phyloP scores from a whole-genome alignment of 169 alveolate species.

The Plasmodium knowlesi region DNA sequence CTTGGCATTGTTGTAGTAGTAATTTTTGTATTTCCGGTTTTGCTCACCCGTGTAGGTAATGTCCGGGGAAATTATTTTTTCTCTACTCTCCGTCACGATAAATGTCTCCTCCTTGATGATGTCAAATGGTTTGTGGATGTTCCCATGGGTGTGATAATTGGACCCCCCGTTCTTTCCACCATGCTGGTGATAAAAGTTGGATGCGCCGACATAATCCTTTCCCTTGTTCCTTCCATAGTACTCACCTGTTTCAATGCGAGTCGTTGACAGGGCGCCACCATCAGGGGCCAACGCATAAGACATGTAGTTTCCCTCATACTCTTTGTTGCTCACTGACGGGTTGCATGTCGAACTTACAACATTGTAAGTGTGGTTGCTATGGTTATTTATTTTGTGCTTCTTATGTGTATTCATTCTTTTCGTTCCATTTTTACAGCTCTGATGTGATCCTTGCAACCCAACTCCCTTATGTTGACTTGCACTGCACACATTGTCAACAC shows the following conservation, averaged over 20 bases:
- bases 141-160: background rate
- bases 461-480: background rate
- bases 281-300: background rate
- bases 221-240: conserved; percentile 4
- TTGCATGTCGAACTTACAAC: background rate
- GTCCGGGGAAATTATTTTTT: conserved; percentile 1
- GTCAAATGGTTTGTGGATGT: background rate
- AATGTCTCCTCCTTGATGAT: conserved; percentile 5
- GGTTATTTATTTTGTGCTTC: background rate
- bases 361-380: background rate
- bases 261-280: background rate
- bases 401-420: background rate
- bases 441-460: background rate
- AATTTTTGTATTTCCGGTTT: conserved; percentile 49
- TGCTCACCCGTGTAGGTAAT: conserved; percentile 8
- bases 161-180: background rate
- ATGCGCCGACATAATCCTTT: background rate
- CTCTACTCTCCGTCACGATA: conserved; percentile 2
- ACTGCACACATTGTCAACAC: background rate
- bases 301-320: background rate
- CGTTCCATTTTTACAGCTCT: background rate
- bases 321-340: background rate
- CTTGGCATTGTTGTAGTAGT: conserved; percentile 41
- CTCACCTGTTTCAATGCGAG: background rate
- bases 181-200: background rate